Evolutionary conservation across 2,329 filamentous ascomycete species (phyloP).

Genomic region (Fusarium decemcellulare): DNA sequence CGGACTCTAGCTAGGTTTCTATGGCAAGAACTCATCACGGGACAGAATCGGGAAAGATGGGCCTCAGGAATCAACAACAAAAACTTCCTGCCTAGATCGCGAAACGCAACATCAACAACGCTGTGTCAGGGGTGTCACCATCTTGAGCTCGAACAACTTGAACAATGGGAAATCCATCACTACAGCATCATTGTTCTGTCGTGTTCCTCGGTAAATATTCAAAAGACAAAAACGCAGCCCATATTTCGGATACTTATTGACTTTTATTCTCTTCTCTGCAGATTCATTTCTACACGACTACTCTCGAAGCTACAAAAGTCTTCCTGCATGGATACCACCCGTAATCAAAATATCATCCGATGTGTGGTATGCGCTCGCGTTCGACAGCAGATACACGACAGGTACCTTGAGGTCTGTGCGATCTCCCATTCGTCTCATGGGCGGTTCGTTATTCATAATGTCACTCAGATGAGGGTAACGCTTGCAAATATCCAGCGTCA

Average conservation of each 20-base stretch:
- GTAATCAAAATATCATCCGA: constrained; percentile 55
- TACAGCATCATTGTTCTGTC: no score
- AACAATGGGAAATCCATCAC: no score
- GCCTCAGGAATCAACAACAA: no score
- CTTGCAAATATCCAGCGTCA: constrained; percentile 51
- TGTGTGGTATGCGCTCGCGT: constrained; percentile 59
- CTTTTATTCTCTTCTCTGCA: no score
- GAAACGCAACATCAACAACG: no score
- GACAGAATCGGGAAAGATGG: no score
- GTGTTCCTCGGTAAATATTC: no score
- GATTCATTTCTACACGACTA: background rate
- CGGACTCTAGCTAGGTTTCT: background rate
- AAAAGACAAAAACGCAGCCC: no score
- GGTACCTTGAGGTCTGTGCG: constrained; percentile 56
- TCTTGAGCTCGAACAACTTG: no score
- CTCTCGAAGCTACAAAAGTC: constrained; percentile 14
- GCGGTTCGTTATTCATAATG: constrained; percentile 56
- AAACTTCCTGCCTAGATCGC: no score
- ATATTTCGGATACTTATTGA: no score
- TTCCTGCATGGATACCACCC: constrained; percentile 53
- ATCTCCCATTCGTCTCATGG: constrained; percentile 56
- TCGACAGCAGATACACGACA: constrained; percentile 57
- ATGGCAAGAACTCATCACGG: background rate
- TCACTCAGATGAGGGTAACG: constrained; percentile 46
- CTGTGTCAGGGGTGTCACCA: no score